Evolutionary conservation across 306 rosid species (phyloP).

Genomic region (Medicago ruthenica): DNA sequence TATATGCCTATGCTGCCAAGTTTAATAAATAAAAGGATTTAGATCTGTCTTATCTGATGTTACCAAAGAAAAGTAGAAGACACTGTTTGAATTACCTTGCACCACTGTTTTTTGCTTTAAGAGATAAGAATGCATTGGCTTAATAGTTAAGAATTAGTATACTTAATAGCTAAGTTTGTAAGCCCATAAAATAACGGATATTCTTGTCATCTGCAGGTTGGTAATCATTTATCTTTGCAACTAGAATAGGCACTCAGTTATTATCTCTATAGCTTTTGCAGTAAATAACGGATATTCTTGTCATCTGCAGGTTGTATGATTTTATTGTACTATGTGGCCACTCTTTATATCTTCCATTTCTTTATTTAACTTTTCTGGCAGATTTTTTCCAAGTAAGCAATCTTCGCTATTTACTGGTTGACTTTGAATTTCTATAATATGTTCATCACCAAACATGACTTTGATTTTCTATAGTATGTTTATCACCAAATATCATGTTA

Average conservation of each 20-base stretch:
- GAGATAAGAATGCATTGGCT: too few relatives aligned
- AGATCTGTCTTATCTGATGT: neutral
- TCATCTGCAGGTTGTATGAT: slow-evolving; percentile 66
- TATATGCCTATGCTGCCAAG: neutral
- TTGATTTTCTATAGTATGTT: slow-evolving; percentile 8
- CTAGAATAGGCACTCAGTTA: too few relatives aligned
- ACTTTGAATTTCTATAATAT: too few relatives aligned
- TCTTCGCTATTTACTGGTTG: neutral
- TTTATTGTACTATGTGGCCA: slow-evolving; percentile 67
- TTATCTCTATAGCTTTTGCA: slow-evolving; percentile 18
- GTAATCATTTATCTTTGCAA: too few relatives aligned
- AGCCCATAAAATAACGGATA: too few relatives aligned
- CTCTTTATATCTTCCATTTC: slow-evolving; percentile 72
- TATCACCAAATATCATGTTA: slow-evolving; percentile 8
- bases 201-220: too few relatives aligned
- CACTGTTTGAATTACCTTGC: too few relatives aligned
- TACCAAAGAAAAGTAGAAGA: neutral
- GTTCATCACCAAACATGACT: too few relatives aligned
- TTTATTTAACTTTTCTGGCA: slow-evolving; percentile 68
- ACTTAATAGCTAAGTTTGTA: too few relatives aligned
- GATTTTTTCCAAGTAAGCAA: slow-evolving; percentile 71
- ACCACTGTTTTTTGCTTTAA: too few relatives aligned
- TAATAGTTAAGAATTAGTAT: too few relatives aligned
- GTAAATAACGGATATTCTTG: slow-evolving; percentile 22
- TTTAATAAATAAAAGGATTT: neutral